Evolutionary conservation across 345 rosid genomes (phyloP).

Genomic region (Eutrema heterophyllum): DNA sequence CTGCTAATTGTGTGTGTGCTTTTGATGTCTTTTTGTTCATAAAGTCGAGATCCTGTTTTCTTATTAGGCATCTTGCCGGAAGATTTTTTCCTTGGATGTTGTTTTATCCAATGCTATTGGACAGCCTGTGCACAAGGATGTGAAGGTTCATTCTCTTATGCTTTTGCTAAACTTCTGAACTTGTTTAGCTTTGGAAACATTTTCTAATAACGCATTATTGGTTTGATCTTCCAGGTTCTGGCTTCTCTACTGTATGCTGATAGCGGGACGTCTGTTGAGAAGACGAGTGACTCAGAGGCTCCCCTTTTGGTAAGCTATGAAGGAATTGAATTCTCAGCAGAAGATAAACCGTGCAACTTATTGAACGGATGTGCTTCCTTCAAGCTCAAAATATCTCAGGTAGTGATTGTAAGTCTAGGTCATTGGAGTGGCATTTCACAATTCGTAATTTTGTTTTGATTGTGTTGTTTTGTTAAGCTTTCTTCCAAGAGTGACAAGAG

Average conservation of each 20-base stretch:
- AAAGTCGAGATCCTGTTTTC: not conserved
- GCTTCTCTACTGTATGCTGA: slow-evolving; percentile 79
- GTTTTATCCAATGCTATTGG: slow-evolving; percentile 59
- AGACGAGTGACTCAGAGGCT: slow-evolving; percentile 58
- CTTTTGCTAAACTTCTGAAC: slow-evolving; percentile 1
- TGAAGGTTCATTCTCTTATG: slow-evolving; percentile 46
- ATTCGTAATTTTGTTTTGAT: not conserved
- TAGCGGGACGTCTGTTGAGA: slow-evolving; percentile 59
- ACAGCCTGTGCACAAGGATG: slow-evolving; percentile 52
- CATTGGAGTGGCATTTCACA: not conserved
- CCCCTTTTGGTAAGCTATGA: slow-evolving; percentile 71
- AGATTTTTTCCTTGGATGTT: slow-evolving; percentile 72
- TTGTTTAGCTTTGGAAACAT: not conserved
- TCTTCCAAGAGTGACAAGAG: slow-evolving; percentile 78
- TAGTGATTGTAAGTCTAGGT: slow-evolving; percentile 10
- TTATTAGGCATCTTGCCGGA: slow-evolving; percentile 65
- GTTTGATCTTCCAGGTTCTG: slow-evolving; percentile 41
- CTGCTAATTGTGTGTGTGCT: not conserved
- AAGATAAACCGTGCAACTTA: slow-evolving; percentile 54
- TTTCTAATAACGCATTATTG: not conserved
- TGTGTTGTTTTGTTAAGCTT: slow-evolving; percentile 45
- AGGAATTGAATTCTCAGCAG: slow-evolving; percentile 69
- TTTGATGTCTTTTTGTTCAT: not conserved
- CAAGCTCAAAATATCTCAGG: slow-evolving; percentile 84
- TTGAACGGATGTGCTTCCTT: slow-evolving; percentile 71